phyloP scores from a whole-genome alignment of 1,284 basidiomycete species.

The Trichosporon sp. region DNA sequence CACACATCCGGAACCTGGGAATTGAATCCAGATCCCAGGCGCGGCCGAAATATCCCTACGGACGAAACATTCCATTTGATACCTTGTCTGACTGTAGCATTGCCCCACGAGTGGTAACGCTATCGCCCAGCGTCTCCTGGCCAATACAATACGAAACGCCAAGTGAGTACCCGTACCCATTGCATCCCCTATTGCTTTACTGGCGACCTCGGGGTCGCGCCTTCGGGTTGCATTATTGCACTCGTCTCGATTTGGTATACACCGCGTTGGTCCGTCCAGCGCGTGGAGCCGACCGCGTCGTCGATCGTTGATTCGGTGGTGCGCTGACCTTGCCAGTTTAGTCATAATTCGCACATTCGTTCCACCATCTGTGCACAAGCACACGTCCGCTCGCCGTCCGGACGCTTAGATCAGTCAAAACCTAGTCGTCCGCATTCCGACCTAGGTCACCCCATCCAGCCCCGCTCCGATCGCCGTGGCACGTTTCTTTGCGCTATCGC shows the following conservation, averaged over 20 bases:
- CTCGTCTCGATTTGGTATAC: not conserved
- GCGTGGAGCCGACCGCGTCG: not conserved
- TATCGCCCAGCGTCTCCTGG: slow-evolving; percentile 1
- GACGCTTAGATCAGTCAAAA: not conserved
- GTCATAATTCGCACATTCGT: not conserved
- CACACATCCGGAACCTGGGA: not conserved
- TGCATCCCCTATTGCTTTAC: not conserved
- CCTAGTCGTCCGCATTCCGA: not conserved
- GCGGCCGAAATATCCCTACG: not conserved
- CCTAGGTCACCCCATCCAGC: not conserved
- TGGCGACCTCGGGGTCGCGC: not conserved
- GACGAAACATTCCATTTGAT: not conserved
- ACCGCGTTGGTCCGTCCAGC: not conserved
- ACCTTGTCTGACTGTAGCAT: not conserved
- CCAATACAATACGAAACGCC: slow-evolving; percentile 3
- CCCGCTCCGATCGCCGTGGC: not conserved
- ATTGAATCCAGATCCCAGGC: not conserved
- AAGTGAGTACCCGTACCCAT: not conserved
- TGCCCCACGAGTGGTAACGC: not conserved
- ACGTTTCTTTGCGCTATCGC: not conserved
- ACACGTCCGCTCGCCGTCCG: not conserved
- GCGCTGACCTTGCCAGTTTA: not conserved
- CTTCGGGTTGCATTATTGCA: not conserved
- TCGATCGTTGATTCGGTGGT: not conserved
- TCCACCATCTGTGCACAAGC: not conserved